Conservation (phyloP, 306 rosid genomes). For the Carpinus viminea region DNA sequence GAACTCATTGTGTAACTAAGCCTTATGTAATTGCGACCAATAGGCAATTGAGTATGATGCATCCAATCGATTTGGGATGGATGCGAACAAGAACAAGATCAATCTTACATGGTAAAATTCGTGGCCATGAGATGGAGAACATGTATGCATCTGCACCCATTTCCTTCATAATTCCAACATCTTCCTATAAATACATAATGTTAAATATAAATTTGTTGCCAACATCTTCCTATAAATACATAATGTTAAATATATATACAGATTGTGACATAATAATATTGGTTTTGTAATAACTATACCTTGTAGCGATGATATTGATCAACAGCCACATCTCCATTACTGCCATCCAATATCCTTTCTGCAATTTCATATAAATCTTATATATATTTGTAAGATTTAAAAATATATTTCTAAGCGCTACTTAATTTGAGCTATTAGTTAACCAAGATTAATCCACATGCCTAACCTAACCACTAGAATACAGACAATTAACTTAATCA, state of each 20-base stretch:
- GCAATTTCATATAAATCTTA: neutral
- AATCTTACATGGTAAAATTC: slow-evolving; percentile 2
- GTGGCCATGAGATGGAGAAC: slow-evolving; percentile 1
- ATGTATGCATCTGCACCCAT: neutral
- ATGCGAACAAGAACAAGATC: too few species aligned
- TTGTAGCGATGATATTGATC: slow-evolving; percentile 48
- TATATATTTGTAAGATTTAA: neutral
- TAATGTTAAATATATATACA: too few species aligned
- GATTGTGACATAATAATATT: too few species aligned
- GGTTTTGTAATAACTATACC: slow-evolving; percentile 18
- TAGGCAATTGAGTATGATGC: too few species aligned
- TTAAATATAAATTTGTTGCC: neutral
- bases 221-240: too few species aligned
- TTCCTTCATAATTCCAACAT: neutral
- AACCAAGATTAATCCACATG: too few species aligned
- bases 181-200: neutral
- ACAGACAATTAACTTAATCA: too few species aligned
- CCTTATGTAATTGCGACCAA: too few species aligned
- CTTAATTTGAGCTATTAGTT: neutral
- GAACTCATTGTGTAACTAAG: too few species aligned
- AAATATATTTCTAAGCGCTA: neutral
- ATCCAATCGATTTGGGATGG: too few species aligned
- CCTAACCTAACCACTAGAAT: too few species aligned
- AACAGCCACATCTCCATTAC: slow-evolving; percentile 44
- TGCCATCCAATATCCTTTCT: slow-evolving; percentile 38